A percentile compares a stretch with the other conserved stretches of the same genome.
phyloP scores from a whole-genome alignment of 352 stramenopile species.

The Globisporangium radiosum region DNA sequence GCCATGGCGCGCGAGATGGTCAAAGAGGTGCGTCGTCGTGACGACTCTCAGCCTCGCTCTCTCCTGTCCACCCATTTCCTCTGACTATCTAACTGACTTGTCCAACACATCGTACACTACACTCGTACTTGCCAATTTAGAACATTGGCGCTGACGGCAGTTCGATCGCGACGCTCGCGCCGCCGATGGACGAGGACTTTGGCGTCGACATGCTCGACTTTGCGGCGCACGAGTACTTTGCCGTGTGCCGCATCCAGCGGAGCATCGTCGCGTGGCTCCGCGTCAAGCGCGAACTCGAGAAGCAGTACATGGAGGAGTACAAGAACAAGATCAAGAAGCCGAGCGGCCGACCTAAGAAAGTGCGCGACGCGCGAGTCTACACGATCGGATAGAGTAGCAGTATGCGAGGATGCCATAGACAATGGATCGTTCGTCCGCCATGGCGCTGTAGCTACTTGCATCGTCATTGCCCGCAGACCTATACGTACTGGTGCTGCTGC shows the following conservation, averaged over 20 bases:
- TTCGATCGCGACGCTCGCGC: conserved; percentile 35
- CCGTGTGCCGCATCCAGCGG: conserved; percentile 49
- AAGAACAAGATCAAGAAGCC: conserved; percentile 86
- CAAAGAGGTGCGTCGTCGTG: conserved; percentile 39
- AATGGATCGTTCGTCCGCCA: too few relatives aligned
- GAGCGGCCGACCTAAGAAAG: conserved; percentile 63
- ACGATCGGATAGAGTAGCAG: conserved; percentile 41
- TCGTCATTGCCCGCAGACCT: too few relatives aligned
- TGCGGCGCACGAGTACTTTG: conserved; percentile 62
- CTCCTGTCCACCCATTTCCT: neutral
- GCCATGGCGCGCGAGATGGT: conserved; percentile 76
- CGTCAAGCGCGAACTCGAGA: conserved; percentile 62
- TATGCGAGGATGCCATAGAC: neutral
- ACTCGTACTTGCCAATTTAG: conserved; percentile 7
- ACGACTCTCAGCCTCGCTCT: neutral
- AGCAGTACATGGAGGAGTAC: conserved; percentile 75
- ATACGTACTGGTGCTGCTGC: neutral
- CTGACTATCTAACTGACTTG: neutral
- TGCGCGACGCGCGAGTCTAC: conserved; percentile 69
- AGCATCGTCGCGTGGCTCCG: conserved; percentile 51
- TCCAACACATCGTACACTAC: conserved; percentile 1
- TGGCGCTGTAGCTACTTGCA: too few relatives aligned
- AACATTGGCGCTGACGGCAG: conserved; percentile 30
- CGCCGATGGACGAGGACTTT: conserved; percentile 23
- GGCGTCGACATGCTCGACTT: conserved; percentile 49